phyloP scores from a whole-genome alignment of 2,329 filamentous ascomycete species.

The Fusarium piperis region DNA sequence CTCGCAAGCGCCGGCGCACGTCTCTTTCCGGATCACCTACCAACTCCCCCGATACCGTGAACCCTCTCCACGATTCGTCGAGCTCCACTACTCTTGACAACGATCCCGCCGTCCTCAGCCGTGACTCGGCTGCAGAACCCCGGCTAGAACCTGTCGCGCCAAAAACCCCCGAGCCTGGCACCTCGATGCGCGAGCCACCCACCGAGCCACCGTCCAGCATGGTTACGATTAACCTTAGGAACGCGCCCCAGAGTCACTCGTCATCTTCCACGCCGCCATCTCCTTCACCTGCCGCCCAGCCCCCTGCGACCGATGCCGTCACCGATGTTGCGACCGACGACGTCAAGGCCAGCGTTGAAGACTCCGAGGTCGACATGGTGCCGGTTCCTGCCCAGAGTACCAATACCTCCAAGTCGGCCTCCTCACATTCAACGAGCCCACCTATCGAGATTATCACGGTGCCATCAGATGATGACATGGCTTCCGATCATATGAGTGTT shows the following conservation, averaged over 20 bases:
- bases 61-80: conserved; percentile 46
- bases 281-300: conserved; percentile 44
- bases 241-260: conserved; percentile 52
- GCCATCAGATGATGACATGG: conserved; percentile 50
- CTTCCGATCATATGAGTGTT: conserved; percentile 46
- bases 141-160: conserved; percentile 55
- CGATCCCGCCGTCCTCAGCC: conserved; percentile 41
- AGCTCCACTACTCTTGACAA: conserved; percentile 46
- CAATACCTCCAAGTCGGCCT: conserved; percentile 46
- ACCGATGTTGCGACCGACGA: conserved; percentile 34
- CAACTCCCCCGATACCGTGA: conserved; percentile 58
- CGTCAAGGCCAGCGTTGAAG: conserved; percentile 58
- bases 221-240: conserved; percentile 70
- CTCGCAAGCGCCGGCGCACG: conserved; percentile 71
- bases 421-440: conserved; percentile 55
- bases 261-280: conserved; percentile 57
- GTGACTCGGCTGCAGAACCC: conserved; percentile 41
- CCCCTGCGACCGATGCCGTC: not conserved
- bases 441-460: conserved; percentile 56
- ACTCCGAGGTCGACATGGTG: conserved; percentile 52
- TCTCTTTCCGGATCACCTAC: conserved; percentile 66
- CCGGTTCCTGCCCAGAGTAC: conserved; percentile 35
- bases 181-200: conserved; percentile 45
- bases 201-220: conserved; percentile 59
- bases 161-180: conserved; percentile 54